Evolutionary conservation across 2,329 filamentous ascomycete genomes (phyloP).

Genomic region (Talaromyces verruculosus): DNA sequence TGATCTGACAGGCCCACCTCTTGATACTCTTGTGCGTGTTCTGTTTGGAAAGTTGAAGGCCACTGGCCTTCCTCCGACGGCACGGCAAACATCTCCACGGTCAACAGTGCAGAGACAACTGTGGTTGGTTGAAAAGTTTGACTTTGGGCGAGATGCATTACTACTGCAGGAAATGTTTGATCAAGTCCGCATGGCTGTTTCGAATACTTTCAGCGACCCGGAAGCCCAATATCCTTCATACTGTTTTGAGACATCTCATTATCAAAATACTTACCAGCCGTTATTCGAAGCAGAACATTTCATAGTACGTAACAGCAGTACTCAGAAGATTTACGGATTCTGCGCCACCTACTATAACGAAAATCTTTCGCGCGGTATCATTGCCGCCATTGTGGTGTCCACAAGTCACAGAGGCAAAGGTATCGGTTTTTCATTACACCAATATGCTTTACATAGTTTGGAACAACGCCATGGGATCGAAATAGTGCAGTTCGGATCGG

Average conservation of each 20-base stretch:
- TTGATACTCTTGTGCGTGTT: slow-evolving; percentile 16
- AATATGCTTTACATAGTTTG: slow-evolving; percentile 16
- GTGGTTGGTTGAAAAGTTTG: slow-evolving; percentile 20
- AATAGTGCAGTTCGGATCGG: slow-evolving; percentile 18
- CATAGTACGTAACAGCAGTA: slow-evolving; percentile 20
- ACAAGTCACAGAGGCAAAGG: slow-evolving; percentile 16
- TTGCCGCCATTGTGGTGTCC: slow-evolving; percentile 20
- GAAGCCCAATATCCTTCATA: slow-evolving; percentile 21
- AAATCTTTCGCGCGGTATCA: slow-evolving; percentile 14
- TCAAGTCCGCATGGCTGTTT: slow-evolving; percentile 19
- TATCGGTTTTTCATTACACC: slow-evolving; percentile 19
- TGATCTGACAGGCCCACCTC: slow-evolving; percentile 16
- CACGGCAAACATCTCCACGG: slow-evolving; percentile 7
- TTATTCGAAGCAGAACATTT: slow-evolving; percentile 15
- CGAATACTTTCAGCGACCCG: slow-evolving; percentile 21
- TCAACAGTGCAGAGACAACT: slow-evolving; percentile 12
- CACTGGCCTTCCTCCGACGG: slow-evolving; percentile 13
- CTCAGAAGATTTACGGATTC: slow-evolving; percentile 20
- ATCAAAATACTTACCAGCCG: slow-evolving; percentile 12
- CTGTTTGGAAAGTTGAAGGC: slow-evolving; percentile 19
- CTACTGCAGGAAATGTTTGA: slow-evolving; percentile 19
- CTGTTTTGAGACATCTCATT: slow-evolving; percentile 19
- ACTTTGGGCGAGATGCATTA: slow-evolving; percentile 11
- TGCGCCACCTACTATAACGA: slow-evolving; percentile 19
- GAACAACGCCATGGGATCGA: slow-evolving; percentile 12